Base-by-base conservation (phyloP, 306 rosid genomes). In the Psophocarpus tetragonolobus region DNA sequence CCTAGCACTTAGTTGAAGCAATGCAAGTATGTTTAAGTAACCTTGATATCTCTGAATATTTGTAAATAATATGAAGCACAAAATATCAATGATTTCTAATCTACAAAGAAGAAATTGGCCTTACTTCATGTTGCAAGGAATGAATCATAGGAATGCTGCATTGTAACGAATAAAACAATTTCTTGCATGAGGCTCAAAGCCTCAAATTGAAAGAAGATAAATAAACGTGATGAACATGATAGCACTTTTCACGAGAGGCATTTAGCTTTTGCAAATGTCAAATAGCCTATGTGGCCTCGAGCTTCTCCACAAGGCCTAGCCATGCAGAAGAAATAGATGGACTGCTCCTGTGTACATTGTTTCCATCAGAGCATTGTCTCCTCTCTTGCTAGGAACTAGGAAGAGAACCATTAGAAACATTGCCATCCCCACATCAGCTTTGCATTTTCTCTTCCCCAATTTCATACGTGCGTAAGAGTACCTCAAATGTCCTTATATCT, bases 401-500 rank as follows among this genome's bases (percentile, higher is more conserved):
- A 68, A 68, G 78, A 82, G 88, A 74, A 70, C 84, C 89, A 72
- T 80, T 75, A 42, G 81, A 76, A 58, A 72, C 68, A 42, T 67
- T 60, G 14, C 30, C 87, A 77, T 82, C 21, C 64, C 64, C 32
- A 24, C 68, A 21, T 62, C 23, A 14, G 29, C 83, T 73, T 20
- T 79, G 88, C 80, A 71, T 42, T 82, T 81, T 87, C 69, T 35
- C 88, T 88, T 90, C 96, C 56, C 89, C 86, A 80, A 93, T 87
- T 82, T 93, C 96, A 29, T 88, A 90, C 15, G 93, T 73, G 21
- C 91, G 94, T 6, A 91, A 88, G 11, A 93, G 93, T 47, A 93
- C 71, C 91, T 93, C 98, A 79, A 93, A 93, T 51, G 97, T 93
- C 87, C 89, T 91, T 80, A 91, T 84, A 81, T 91, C 98, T 93